Conservation (phyloP, 2,329 filamentous ascomycete genomes). For the Ambrosiella cleistominuta region DNA sequence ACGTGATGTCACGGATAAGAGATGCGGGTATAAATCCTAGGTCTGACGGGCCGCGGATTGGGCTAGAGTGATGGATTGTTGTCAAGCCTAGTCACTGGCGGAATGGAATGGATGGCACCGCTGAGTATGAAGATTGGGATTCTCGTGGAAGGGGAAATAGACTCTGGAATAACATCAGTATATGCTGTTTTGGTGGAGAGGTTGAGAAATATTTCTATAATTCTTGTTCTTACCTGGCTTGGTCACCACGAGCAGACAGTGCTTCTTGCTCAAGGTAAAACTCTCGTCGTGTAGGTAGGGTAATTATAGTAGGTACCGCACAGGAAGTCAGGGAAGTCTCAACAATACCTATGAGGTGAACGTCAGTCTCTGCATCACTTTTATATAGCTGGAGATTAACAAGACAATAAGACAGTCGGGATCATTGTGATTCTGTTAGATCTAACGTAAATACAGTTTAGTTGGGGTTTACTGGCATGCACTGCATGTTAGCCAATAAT, state of each 20-base stretch:
- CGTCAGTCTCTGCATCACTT: background rate
- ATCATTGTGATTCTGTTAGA: too few relatives aligned
- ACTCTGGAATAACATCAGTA: conserved; percentile 24
- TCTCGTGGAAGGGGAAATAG: conserved; percentile 44
- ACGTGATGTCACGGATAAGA: background rate
- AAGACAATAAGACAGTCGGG: too few relatives aligned
- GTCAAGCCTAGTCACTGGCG: conserved; percentile 10
- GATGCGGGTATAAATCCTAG: background rate
- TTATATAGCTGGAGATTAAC: too few relatives aligned
- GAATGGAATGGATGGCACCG: conserved; percentile 34
- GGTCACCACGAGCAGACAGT: conserved; percentile 40
- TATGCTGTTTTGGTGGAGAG: background rate
- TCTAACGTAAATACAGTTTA: too few relatives aligned
- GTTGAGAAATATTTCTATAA: background rate
- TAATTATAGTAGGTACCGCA: conserved; percentile 33
- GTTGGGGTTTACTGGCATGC: too few relatives aligned
- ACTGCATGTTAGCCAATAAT: too few relatives aligned
- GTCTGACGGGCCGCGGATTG: conserved; percentile 7
- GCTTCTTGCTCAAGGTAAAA: conserved; percentile 20
- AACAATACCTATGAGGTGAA: background rate
- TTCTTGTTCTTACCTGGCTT: conserved; percentile 32
- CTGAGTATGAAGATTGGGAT: conserved; percentile 29
- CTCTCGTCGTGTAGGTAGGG: conserved; percentile 4
- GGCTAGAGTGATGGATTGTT: conserved; percentile 11
- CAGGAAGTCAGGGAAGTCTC: background rate